Evolutionary conservation across 306 rosid species (phyloP), one percentile per base, ranked within the genome.

Genomic region (Vachellia collinsii): DNA sequence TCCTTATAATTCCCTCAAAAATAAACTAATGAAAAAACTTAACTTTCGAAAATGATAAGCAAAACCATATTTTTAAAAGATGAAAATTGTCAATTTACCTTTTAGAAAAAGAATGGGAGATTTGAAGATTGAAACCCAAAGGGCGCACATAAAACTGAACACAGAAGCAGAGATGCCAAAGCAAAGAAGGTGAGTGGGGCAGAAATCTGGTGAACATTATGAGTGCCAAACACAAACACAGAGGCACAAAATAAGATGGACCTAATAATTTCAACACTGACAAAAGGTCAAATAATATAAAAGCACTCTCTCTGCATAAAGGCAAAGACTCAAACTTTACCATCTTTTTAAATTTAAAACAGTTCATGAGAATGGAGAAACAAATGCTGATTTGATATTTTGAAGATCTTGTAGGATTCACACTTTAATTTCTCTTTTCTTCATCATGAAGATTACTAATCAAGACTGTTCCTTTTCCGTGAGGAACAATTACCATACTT

Each of bases 371-470:
- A 61, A 68, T 38, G 23, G 67, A 42, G 37, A 80, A 77, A 73
- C 72, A 58, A 36, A 14, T 25, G 11, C 41, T 69, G 19, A 66
- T 39, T 77, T 81, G 89, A 82, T 68, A 82, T 14, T 68, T 59
- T 70, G 76, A 70, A 44, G 44, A 5, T 8, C 42, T 36, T 38
- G 51, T 53, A 63, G 80, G 77, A 70, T 69, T 76, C 89, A 38
- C 42, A 16, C 20, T 50, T 6, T 51, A 3, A 64, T 77, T 75
- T 85, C 83, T 66, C 79, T 68, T 71, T 80, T 68, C 70, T 81
- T 70, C 70, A 79, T 71, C 87, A 89, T 74, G 65, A 83, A 51
- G 86, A 86, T 74, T 17, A 79, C 70, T 79, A 46, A 76, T 67
- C 78, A 47, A 76, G 68, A 22, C 65, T 72, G 34, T 1, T 29